These are phyloP conservation scores for Solanum dulcamara DNA, from an alignment of 257 asterid species.

Conservation along the genomic window DNA sequence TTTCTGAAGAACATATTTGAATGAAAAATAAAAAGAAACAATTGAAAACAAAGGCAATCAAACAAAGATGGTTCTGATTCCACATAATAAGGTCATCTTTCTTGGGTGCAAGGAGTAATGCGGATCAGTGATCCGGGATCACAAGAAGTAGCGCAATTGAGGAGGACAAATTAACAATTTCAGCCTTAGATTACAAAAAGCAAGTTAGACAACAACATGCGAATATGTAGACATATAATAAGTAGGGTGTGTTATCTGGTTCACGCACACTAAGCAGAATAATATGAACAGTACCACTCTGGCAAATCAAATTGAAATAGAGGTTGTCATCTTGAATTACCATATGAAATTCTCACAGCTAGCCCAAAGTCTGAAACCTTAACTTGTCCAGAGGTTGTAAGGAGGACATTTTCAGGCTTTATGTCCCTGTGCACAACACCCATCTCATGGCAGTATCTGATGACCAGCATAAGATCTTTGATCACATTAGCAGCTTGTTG, in stretches of 20 bases:
- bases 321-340: slow-evolving; percentile 18
- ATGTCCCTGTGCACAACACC: slow-evolving; percentile 87
- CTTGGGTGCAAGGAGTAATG: background rate
- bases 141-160: background rate
- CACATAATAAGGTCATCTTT: background rate
- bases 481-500: slow-evolving; percentile 60
- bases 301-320: background rate
- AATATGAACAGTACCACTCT: background rate
- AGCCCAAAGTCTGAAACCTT: slow-evolving; percentile 87
- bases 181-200: background rate
- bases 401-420: slow-evolving; percentile 86
- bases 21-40: background rate
- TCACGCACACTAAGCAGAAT: background rate
- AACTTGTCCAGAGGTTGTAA: slow-evolving; percentile 56
- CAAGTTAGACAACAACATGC: background rate
- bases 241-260: background rate
- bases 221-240: background rate
- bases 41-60: background rate
- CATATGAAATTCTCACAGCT: slow-evolving; percentile 72
- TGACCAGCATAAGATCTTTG: slow-evolving; percentile 71
- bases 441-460: slow-evolving; percentile 87
- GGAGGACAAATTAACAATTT: background rate
- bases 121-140: background rate
- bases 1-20: background rate
- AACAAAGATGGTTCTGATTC: background rate